These are phyloP conservation scores for Chlamydomonas schloesseri DNA, from an alignment of 139 green algal genomes.

Conservation along the genomic window DNA sequence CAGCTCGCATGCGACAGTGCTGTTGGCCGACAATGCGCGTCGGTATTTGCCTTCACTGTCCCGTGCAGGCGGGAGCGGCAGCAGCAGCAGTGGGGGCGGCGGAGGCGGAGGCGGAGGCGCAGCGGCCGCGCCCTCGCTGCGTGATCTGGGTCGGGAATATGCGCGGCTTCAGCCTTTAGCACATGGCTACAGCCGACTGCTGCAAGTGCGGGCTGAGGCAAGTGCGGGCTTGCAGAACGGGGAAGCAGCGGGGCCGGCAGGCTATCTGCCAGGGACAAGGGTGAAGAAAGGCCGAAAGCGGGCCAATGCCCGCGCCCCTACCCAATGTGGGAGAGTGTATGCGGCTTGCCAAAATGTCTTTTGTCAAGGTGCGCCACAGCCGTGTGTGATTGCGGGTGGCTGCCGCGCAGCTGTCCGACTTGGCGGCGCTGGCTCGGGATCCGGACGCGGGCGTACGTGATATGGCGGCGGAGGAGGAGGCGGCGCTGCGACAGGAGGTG, in stretches of 20 bases:
- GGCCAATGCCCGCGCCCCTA: too few species aligned
- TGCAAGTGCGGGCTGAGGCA: constrained; percentile 1
- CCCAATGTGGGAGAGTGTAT: too few species aligned
- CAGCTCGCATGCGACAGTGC: too few species aligned
- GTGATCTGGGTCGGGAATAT: constrained; percentile 9
- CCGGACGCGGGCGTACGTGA: not conserved
- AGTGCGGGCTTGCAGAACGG: not conserved
- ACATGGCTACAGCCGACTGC: constrained; percentile 7
- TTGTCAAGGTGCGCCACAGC: too few species aligned
- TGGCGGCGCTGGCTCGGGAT: not conserved
- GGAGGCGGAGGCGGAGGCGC: not conserved
- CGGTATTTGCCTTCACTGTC: too few species aligned
- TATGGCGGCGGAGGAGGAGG: constrained; percentile 28
- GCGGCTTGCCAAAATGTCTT: too few species aligned
- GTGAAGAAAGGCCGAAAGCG: too few species aligned
- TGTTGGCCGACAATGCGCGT: too few species aligned
- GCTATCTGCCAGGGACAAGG: not conserved
- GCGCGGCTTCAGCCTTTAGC: constrained; percentile 2
- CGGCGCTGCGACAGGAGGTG: constrained; percentile 15
- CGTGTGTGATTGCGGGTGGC: too few species aligned
- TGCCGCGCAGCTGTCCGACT: not conserved
- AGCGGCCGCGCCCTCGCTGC: not conserved
- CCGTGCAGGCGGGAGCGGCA: too few species aligned
- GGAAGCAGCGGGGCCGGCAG: not conserved
- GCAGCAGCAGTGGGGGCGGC: too few species aligned